Base-by-base conservation (phyloP, 1,139 yeast genomes). In the Geotrichum carabidarum region DNA sequence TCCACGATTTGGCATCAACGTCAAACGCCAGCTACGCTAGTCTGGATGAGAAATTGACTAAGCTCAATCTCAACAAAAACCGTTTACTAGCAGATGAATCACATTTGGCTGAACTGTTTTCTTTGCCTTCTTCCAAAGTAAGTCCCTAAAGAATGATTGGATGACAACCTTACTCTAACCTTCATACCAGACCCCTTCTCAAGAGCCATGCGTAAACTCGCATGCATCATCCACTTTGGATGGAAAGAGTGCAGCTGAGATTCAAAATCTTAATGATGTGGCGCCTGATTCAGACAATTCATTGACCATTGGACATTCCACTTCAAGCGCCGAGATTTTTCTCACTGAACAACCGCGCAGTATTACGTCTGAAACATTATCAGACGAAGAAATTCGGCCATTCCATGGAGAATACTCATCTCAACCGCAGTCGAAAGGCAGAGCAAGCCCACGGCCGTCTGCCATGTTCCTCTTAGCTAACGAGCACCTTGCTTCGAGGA, bases 111-210 rank as follows among this genome's bases (percentile, higher is more conserved):
- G 72, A 69, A 55, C 64, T 63, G 22, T 65, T 63, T 55, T 61
- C 69, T 2, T 56, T 69, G 48, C 72, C 72, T 7, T 58, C 68
- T 22, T 65, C 72, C 3, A 57, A 71, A 45, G 64, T 63, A 46
- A 30, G 60, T 48, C 30, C 56, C 51, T 5, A 60, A 65, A 17
- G 51, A 56, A 35, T 41, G 59, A 14, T 52, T 58, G 34, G 57
- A 54, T 17, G 55, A 34, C 36, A 9, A 9, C 36, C 36, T 46
- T 32, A 31, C 55, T 30, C 37, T 43, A 18, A 17, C 49, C 36
- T 18, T 34, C 30, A 18, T 45, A 22, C 27, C 27, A 22, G 27
- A 22, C 27, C 27, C 27, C 27, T 22, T 22, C 27, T 22, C 27
- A 22, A 22, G 27, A 22, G 27, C 27, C 27, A 22, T 22, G 5